Base-by-base conservation (phyloP, 768 basidiomycete genomes). In the Calocybe indica region DNA sequence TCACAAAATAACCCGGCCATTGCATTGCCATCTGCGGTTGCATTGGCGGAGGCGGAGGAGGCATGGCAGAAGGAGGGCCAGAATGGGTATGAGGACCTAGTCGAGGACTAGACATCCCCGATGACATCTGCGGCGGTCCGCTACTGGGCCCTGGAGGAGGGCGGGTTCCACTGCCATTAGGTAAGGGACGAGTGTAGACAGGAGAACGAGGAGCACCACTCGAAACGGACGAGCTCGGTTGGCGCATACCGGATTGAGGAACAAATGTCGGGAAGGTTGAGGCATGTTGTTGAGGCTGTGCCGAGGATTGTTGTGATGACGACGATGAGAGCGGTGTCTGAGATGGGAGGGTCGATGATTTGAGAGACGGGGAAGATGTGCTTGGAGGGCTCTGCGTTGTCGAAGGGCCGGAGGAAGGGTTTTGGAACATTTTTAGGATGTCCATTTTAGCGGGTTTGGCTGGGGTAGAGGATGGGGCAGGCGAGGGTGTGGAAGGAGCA, bases 91-190 rank as follows among this genome's bases (percentile, higher is more conserved):
- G 79, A 29, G 80, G 74, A 22, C 71, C 77, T 61, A 88, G 66
- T 52, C 86, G 77, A 31, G 87, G 88, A 62, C 85, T 88, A 34
- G 79, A 67, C 64, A 85, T 59, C n/a, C 70, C 76, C 5, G 78
- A 58, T 36, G 81, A 70, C 48, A 76, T 70, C 12, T 66, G 62
- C 6, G 72, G 66, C 22, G 79, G 73, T 36, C 75, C 76, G 43
- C 75, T 78, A 62, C 75, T 79, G 46, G 80, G 78, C 38, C 79
- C 80, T 55, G 74, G 74, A 52, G 75, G 73, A 15, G 81, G 73
- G 42, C 82, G 75, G 44, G 77, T 70, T 31, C 71, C 74, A 57
- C 59, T 68, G 37, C 85, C 84, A 57, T 87, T 88, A 5, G 78
- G 68, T 64, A 83, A 73, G 41, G 75, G 70, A 30, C 86, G 79